phyloP scores from a whole-genome alignment of 805 yeast species.

The Candida dendrica region DNA sequence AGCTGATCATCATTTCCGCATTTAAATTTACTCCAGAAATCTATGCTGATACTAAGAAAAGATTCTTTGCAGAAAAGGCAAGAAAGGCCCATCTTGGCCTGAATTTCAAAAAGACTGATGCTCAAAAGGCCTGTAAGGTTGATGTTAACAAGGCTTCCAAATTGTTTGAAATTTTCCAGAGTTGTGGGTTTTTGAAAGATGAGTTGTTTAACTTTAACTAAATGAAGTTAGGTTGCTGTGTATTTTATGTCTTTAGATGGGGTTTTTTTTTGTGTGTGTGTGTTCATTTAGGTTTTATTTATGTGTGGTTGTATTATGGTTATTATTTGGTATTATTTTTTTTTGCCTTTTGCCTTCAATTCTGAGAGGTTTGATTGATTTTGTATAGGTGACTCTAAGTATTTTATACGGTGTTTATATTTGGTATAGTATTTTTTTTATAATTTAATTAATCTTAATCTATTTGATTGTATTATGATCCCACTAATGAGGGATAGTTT shows the following conservation, averaged over 20 bases:
- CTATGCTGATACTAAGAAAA: constrained; percentile 56
- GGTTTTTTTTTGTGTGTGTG: too few relatives aligned
- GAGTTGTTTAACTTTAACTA: constrained; percentile 33
- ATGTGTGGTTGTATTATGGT: too few relatives aligned
- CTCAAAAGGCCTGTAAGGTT: constrained; percentile 94
- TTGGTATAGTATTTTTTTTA: too few relatives aligned
- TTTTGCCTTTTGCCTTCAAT: too few relatives aligned
- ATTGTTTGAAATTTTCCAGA: constrained; percentile 82
- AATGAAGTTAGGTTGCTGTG: too few relatives aligned
- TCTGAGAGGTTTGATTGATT: too few relatives aligned
- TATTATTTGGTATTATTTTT: too few relatives aligned
- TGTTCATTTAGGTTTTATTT: too few relatives aligned
- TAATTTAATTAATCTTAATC: too few relatives aligned
- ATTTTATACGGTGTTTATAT: too few relatives aligned
- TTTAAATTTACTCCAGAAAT: constrained; percentile 17
- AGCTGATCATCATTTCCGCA: constrained; percentile 8
- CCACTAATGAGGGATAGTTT: constrained; percentile 3
- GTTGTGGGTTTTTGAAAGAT: constrained; percentile 88
- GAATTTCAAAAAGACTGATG: constrained; percentile 93
- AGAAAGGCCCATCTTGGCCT: constrained; percentile 58
- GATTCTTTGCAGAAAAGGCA: constrained; percentile 86
- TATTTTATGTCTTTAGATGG: neutral
- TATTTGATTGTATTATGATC: too few relatives aligned
- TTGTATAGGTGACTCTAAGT: too few relatives aligned
- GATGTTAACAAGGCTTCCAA: constrained; percentile 96